These are phyloP conservation scores for Solidago caesia DNA, from an alignment of 129 eudicot genomes.

Conservation along the genomic window DNA sequence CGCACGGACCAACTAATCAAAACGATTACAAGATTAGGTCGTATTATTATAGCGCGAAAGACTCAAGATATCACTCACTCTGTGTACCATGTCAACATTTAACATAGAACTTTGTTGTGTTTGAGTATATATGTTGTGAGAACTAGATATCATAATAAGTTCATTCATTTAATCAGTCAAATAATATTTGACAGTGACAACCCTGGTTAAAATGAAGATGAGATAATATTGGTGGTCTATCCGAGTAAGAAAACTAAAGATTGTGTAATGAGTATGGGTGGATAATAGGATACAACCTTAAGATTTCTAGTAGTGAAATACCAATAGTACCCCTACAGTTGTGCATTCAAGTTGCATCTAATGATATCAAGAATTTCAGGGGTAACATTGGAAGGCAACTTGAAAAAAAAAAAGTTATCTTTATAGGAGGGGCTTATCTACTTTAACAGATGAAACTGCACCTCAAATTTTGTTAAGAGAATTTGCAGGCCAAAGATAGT, in stretches of 20 bases:
- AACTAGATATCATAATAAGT: too few relatives aligned
- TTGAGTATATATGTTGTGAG: too few relatives aligned
- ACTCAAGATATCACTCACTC: too few relatives aligned
- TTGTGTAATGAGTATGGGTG: background rate
- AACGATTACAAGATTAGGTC: too few relatives aligned
- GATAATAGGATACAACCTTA: background rate
- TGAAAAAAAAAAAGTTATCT: background rate
- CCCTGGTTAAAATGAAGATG: background rate
- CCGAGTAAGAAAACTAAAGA: background rate
- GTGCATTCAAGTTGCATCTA: background rate
- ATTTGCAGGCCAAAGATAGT: slow-evolving; percentile 22
- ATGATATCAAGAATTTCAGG: slow-evolving; percentile 5
- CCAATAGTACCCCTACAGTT: slow-evolving; percentile 6
- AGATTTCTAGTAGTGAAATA: slow-evolving; percentile 2
- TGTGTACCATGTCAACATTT: too few relatives aligned
- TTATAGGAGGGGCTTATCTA: slow-evolving; percentile 26
- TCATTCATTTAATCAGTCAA: too few relatives aligned
- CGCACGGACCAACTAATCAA: too few relatives aligned
- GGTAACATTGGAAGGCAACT: slow-evolving; percentile 25
- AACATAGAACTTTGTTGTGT: too few relatives aligned
- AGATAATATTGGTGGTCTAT: background rate
- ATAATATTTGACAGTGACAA: too few relatives aligned
- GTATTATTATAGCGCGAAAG: too few relatives aligned
- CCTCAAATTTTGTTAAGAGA: slow-evolving; percentile 25
- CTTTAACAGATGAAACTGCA: slow-evolving; percentile 13